These are phyloP conservation scores for Senecio squalidus DNA, from an alignment of 140 eudicot species.

Conservation along the genomic window DNA sequence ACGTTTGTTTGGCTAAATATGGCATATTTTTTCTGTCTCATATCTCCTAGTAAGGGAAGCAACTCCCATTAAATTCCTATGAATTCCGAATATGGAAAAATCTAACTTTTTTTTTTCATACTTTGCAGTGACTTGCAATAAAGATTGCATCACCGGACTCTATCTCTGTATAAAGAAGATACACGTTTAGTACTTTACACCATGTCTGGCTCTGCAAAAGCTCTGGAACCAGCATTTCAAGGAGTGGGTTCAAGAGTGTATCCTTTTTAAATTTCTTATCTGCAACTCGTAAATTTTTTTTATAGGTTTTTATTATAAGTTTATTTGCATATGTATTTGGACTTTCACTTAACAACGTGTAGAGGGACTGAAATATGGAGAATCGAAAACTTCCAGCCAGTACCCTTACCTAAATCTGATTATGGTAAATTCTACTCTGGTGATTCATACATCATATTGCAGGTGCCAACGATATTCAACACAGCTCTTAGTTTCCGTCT, in stretches of 20 bases:
- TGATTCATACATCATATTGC: slow-evolving; percentile 87
- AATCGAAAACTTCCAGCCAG: slow-evolving; percentile 93
- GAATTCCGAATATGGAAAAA: background rate
- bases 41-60: background rate
- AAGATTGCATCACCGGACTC: slow-evolving; percentile 11
- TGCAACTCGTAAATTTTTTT: background rate
- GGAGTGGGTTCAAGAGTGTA: slow-evolving; percentile 92
- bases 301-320: background rate
- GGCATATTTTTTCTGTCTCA: background rate
- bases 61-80: background rate
- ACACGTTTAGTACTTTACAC: slow-evolving; percentile 12
- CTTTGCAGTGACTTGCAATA: slow-evolving; percentile 11
- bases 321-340: slow-evolving; percentile 10
- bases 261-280: slow-evolving; percentile 42
- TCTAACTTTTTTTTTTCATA: background rate
- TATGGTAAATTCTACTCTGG: slow-evolving; percentile 95
- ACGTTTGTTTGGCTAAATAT: background rate
- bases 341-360: slow-evolving; percentile 44
- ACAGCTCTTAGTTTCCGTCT: background rate
- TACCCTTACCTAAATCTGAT: slow-evolving; percentile 79
- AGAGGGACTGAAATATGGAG: slow-evolving; percentile 99
- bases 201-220: slow-evolving; percentile 79
- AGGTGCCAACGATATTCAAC: slow-evolving; percentile 42
- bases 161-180: slow-evolving; percentile 11
- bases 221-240: slow-evolving; percentile 96